Evolutionary conservation across 2,329 filamentous ascomycete species (phyloP), one percentile per base, ranked within the genome.

Genomic region (Nothophaeocryptopus gaeumannii): DNA sequence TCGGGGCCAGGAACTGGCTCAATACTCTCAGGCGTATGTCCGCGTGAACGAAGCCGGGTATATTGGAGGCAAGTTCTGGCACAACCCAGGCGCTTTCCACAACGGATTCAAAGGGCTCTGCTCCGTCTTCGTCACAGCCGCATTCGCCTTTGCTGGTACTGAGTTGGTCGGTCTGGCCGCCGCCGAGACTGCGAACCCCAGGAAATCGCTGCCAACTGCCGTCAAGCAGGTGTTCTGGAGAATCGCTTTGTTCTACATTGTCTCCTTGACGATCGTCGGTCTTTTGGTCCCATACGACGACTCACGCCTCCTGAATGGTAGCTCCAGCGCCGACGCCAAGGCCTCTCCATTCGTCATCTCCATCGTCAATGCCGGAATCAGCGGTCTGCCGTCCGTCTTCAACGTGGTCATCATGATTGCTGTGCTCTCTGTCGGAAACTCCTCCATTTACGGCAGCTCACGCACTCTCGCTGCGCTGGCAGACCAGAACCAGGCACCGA

Each of bases 381-480:
- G 65, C 1, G 78, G 78, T 2, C 75, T 87, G 11, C 81, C 83
- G 16, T 78, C 76, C 16, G 78, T 88, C 55, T 83, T 88, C 74
- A 87, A 87, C 65, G 81, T 77, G 12, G 77, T 86, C 45, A 83
- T 86, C 60, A 74, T 83, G 39, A 76, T 83, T 35, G 78, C 80
- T 5, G 81, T 84, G 31, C 69, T 83, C 42, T 78, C 74, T 34
- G 79, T 83, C 39, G 81, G 78, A 59, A 81, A 82, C 58, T 82
- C 79, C 1, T 75, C 75, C 57, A 77, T 63, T 41, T 67, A 66
- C 45, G 65, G 64, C 41, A 92, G 88, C 16, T 95, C 89, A 2
- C 85, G 92, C 59, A 96, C 91, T 1, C 81, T 97, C 8, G 89
- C 90, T 15, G 90, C 91, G 3, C 80, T 97, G 2, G 90, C 91